Evolutionary conservation across 2,329 filamentous ascomycete genomes (phyloP), one percentile per base, ranked within the genome.

Genomic region (Aspergillus jensenii): DNA sequence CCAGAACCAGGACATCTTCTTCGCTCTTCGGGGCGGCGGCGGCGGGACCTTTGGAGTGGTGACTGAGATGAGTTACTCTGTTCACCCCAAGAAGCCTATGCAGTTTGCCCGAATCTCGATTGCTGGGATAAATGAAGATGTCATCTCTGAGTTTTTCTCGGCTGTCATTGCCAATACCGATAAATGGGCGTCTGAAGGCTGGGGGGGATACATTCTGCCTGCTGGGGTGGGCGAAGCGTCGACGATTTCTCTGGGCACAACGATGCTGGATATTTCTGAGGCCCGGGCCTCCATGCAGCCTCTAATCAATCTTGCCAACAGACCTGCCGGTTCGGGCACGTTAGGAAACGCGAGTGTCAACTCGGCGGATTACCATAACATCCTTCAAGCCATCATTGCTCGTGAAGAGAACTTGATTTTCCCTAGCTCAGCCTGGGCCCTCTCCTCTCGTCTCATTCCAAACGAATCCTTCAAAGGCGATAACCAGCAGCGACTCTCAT

Each of bases 171-270:
- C 55, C 2, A 62, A 62, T 41, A 49, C 60, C 3, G 62, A 59
- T 2, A 60, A 55, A 50, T 66, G 64, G 64, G 61, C 62, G 11
- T 44, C 53, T 11, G 62, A 66, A 40, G 64, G 64, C 37, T 66
- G 62, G 62, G 62, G 64, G 33, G 64, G 64, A 27, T 66, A 56
- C 45, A 47, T 65, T 33, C 31, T 47, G 15, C 48, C 44, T 3
- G 52, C 44, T 7, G 40, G 52, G 6, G 44, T 53, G 17, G 41
- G 53, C 49, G 25, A 27, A 19, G 23, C 17, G 5, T 48, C 50
- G 9, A 41, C 35, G 15, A 11, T 63, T 43, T 43, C 53, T 14
- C 48, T 66, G 53, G 61, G 54, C 40, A 59, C 56, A 4, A 49
- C 62, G 9, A 43, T 62, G 37, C 52, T 61, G 39, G 45, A 59